Evolutionary conservation across 139 green algal species (phyloP), one percentile per base, ranked within the genome.

Genomic region (Astrephomene gubernaculifera): DNA sequence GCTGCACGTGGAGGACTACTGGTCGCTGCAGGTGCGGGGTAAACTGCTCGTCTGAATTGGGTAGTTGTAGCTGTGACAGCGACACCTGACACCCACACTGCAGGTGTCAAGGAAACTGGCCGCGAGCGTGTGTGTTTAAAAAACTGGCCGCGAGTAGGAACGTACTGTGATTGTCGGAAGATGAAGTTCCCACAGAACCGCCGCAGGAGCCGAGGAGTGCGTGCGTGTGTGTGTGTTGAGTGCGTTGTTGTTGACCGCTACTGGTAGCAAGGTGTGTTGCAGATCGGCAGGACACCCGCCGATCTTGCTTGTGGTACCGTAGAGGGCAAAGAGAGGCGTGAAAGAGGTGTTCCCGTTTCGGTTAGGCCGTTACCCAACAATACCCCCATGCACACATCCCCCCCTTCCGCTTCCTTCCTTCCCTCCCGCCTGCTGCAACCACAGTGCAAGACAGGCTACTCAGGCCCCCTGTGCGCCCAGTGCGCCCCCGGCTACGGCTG

Each of bases 391-490:
- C 68, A 22, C 68, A 21, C 14, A n/a, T 43, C 38, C 38, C 3
- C 68, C 68, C 68, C 39, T 14, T 19, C 33, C 25, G 39, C 21
- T 39, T 36, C 35, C 35, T 12, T 44, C 31, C 44, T 44, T 29
- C 44, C 29, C 43, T 44, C 24, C 33, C 71, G 4, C n/a, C 71
- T n/a, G 29, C 45, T 17, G n/a, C 45, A 21, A 36, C 43, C 24
- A 9, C 76, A 83, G 76, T 83, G 76, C 43, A 12, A n/a, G 4
- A 36, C 4, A 1, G 76, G 76, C 38, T 83, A 83, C 76, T 27
- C 1, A 29, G 76, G 79, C 29, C 57, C 39, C 7, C 79, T 85
- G 45, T 85, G 79, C 57, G 76, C 57, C 7, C 79, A 85, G 79
- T 85, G 79, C 64, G 63, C 21, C 7, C 63, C 63, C 24, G 44